Evolutionary conservation across 495 filamentous ascomycete species (phyloP), one percentile per base, ranked within the genome.

Genomic region (Rostrohypoxylon terebratum): DNA sequence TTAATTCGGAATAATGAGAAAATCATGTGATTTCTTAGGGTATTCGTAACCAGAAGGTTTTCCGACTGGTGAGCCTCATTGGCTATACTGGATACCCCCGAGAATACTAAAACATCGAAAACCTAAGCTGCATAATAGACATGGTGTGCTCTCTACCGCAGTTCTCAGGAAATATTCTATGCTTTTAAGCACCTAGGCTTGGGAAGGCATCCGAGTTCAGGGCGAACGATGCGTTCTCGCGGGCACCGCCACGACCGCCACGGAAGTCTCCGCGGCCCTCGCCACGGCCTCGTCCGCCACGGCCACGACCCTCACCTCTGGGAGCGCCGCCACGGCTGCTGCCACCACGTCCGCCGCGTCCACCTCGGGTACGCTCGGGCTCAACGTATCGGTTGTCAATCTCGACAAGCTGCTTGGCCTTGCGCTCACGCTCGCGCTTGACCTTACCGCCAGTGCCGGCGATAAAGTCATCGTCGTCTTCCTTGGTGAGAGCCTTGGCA

Each of bases 361-460:
- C 83, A 42, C 84, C 83, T 66, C 82, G 79, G 75, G 86, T 81
- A 68, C 85, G 86, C 66, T 86, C 83, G 25, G 83, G 80, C 81
- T 97, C 92, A 62, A 93, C 86, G 77, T 86, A 95, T 69, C 89
- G 88, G 72, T 93, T 83, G 80, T 98, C 96, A 64, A 99, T 91
- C 67, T 96, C 93, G 66, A 99, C 80, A 80, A 90, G 77, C 80
- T 91, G 89, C 90, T 97, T 98, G 81, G 91, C 85, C 90, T 97
- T 97, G 85, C 92, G 92, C 86, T 96, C 91, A 78, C 93, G 91
- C 83, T 92, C 88, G 75, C 93, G 92, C 89, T 92, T 91, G 78
- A 87, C 82, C 90, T 97, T 98, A 80, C 91, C 91, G 53, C 85
- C 87, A 66, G 86, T 82, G 74, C 87, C 93, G 77, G 90, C 82